Base-by-base conservation (phyloP, 2,329 filamentous ascomycete genomes). In the Xylogone sp. region DNA sequence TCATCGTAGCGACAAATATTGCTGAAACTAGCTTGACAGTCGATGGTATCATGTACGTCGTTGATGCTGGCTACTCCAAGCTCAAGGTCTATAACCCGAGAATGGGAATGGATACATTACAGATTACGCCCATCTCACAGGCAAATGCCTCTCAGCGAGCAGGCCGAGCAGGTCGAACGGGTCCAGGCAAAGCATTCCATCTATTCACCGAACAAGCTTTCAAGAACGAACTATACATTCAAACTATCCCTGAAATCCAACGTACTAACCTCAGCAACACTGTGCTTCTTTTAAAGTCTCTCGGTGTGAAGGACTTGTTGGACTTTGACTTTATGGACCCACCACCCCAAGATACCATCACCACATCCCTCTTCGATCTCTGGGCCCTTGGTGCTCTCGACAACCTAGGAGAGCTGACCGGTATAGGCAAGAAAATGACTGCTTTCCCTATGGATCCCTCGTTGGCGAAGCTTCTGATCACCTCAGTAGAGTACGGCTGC, bases 281-380 rank as follows among this genome's bases (percentile, higher is more conserved):
- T 0, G 93, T 99, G 2, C 77, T 99, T 13, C 82, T 99, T 46
- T 79, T 99, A 45, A 99, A 99, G 66, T 96, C 90, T 0, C 80
- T 99, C 0, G 94, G 94, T 0, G 93, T 99, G 18, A 93, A 90
- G 65, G 92, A 99, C 60, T 76, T 99, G 9, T 73, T 99, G 1
- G 93, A 99, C 68, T 99, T 99, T 65, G 91, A 97, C 68, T 99
- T 99, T 62, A 97, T 99, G 93, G 94, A 99, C 60, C 94, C 94
- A 1, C 94, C 94, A 6, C 94, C 94, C 0, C 94, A 99, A 70
- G 95, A 99, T 64, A 97, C 92, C 1, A 97, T 99, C 59, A 93
- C 90, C 0, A 99, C 94, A 0, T 97, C 92, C 3, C 84, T 99
- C 31, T 99, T 97, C 71, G 94, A 99, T 62, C 82, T 99, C 1